These are phyloP conservation scores for Striga asiatica DNA, from an alignment of 257 asterid genomes.

Conservation along the genomic window DNA sequence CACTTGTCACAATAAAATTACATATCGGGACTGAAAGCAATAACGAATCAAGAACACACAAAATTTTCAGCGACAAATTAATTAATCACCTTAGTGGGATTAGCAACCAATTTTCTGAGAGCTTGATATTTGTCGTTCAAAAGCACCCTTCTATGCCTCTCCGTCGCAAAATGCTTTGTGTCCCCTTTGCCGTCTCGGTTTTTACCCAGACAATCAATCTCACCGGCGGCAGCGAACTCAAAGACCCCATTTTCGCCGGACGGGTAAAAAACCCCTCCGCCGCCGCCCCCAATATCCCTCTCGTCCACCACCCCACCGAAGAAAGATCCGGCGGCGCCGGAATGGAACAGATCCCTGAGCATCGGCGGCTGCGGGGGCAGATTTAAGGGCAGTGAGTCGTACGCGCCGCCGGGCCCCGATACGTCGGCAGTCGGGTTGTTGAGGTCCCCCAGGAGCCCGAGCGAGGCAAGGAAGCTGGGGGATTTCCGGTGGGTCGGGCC, in stretches of 20 bases:
- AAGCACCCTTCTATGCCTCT: slow-evolving; percentile 65
- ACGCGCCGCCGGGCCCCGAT: slow-evolving; percentile 25
- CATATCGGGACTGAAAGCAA: neutral
- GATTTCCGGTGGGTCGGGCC: slow-evolving; percentile 24
- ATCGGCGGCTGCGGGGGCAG: slow-evolving; percentile 78
- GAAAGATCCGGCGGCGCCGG: slow-evolving; percentile 28
- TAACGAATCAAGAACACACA: neutral
- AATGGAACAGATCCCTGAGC: slow-evolving; percentile 60
- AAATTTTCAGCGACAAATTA: neutral
- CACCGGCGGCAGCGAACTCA: slow-evolving; percentile 46
- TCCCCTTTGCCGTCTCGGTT: slow-evolving; percentile 49
- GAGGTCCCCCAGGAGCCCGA: slow-evolving; percentile 59
- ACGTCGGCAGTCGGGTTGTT: slow-evolving; percentile 11
- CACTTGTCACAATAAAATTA: no score
- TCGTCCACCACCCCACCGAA: slow-evolving; percentile 53
- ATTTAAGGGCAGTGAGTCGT: slow-evolving; percentile 66
- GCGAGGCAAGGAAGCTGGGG: slow-evolving; percentile 44
- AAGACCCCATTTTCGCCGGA: slow-evolving; percentile 51
- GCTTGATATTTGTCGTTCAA: slow-evolving; percentile 51
- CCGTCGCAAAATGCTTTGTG: slow-evolving; percentile 62
- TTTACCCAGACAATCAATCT: slow-evolving; percentile 41
- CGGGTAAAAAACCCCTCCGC: slow-evolving; percentile 28
- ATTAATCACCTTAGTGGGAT: slow-evolving; percentile 49
- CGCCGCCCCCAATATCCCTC: slow-evolving; percentile 30
- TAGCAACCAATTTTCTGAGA: slow-evolving; percentile 47